phyloP scores from a whole-genome alignment of 768 basidiomycete genomes.

The Amanita rubescens region DNA sequence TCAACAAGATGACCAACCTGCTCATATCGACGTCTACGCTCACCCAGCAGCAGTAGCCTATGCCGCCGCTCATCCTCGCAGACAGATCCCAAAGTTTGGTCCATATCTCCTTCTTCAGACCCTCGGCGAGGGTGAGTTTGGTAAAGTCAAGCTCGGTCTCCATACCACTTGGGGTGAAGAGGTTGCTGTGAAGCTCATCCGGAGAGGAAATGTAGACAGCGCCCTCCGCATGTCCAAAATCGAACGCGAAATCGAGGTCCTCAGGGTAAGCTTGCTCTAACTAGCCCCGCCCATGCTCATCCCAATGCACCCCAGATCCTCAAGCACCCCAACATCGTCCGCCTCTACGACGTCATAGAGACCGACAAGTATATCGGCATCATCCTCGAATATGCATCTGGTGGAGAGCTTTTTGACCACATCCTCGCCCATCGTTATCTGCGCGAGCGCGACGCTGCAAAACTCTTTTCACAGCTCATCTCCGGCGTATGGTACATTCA shows the following conservation, averaged over 20 bases:
- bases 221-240: conserved; percentile 88
- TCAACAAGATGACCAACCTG: conserved; percentile 35
- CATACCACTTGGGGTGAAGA: conserved; percentile 93
- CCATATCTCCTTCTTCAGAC: conserved; percentile 95
- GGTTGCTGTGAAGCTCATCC: conserved; percentile 97
- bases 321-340: conserved; percentile 97
- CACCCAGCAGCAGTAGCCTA: conserved; percentile 85
- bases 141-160: conserved; percentile 97
- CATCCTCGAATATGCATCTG: conserved; percentile 96
- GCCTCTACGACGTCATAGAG: conserved; percentile 97
- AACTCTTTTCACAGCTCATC: conserved; percentile 95
- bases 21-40: conserved; percentile 68
- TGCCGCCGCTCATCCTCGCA: conserved; percentile 70
- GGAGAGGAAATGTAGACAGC: conserved; percentile 86
- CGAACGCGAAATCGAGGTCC: conserved; percentile 94
- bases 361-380: conserved; percentile 99
- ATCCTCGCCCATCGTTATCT: conserved; percentile 97
- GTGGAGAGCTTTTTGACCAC: conserved; percentile 98
- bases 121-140: conserved; percentile 96
- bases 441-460: conserved; percentile 88
- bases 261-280: conserved; percentile 56
- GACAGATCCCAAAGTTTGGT: conserved; percentile 90
- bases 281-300: neutral
- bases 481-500: conserved; percentile 99
- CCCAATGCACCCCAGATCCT: conserved; percentile 50